A percentile compares a stretch with the other conserved stretches of the same genome.
Conservation (phyloP, 83 land plant species). For the Larix sibirica region DNA sequence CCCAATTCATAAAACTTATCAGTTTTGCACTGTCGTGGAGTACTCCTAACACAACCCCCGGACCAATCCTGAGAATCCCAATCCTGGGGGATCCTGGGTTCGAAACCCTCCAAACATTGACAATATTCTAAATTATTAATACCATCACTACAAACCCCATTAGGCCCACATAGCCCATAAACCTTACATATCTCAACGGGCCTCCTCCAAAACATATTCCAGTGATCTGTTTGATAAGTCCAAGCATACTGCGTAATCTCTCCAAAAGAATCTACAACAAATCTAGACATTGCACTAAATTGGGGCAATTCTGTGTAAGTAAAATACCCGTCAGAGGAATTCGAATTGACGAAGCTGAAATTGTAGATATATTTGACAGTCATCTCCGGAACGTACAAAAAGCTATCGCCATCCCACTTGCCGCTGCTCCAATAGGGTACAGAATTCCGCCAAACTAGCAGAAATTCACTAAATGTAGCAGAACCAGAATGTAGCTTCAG, state of each 20-base stretch:
- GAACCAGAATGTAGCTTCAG: conserved; percentile 18
- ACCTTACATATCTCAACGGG: conserved; percentile 14
- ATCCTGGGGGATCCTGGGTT: conserved; percentile 1
- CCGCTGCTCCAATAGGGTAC: conserved; percentile 22
- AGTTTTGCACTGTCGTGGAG: conserved; percentile 22
- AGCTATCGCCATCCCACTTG: conserved; percentile 33
- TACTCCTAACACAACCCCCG: conserved; percentile 29
- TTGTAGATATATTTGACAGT: conserved; percentile 4
- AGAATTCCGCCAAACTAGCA: conserved; percentile 8
- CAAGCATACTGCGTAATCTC: conserved; percentile 18
- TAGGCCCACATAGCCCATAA: conserved; percentile 27
- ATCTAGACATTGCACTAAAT: conserved; percentile 12
- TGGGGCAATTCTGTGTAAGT: neutral
- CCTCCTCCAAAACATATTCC: conserved; percentile 20
- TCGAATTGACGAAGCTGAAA: conserved; percentile 15
- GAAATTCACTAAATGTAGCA: conserved; percentile 8
- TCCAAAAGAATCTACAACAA: conserved; percentile 15
- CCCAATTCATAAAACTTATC: conserved; percentile 3
- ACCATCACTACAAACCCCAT: conserved; percentile 20
- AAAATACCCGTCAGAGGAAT: conserved; percentile 5
- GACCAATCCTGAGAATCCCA: conserved; percentile 21
- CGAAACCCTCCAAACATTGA: conserved; percentile 26
- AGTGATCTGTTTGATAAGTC: neutral
- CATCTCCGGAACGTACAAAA: conserved; percentile 25
- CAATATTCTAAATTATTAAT: neutral